phyloP scores from a whole-genome alignment of 2,329 filamentous ascomycete species.

The Plectosphaerella cucumerina region DNA sequence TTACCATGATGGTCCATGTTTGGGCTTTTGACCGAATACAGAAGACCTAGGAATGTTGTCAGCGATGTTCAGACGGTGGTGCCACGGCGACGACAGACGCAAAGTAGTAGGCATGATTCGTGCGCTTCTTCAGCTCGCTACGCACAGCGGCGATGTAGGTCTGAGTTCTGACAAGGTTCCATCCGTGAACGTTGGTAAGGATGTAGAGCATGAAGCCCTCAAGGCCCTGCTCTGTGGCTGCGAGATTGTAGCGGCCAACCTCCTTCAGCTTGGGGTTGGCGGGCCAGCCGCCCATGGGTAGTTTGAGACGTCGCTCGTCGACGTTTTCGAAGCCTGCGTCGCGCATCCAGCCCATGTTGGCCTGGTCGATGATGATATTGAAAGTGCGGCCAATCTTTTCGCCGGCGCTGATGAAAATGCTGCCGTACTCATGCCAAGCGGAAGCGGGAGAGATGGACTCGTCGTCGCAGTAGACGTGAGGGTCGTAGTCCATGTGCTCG shows the following conservation, averaged over 20 bases:
- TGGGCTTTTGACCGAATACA: no score
- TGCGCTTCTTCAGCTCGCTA: conserved; percentile 1
- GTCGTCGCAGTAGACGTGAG: conserved; percentile 2
- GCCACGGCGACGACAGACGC: not conserved
- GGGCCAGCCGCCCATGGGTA: conserved; percentile 43
- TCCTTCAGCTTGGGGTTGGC: conserved; percentile 38
- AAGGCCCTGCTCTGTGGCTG: conserved; percentile 21
- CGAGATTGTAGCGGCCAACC: conserved; percentile 28
- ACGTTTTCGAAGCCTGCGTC: conserved; percentile 35
- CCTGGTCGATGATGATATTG: conserved; percentile 10
- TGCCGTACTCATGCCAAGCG: conserved; percentile 17
- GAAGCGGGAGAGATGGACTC: conserved; percentile 6
- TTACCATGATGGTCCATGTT: no score
- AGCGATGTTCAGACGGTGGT: no score
- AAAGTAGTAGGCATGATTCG: conserved; percentile 1
- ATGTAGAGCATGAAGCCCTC: conserved; percentile 16
- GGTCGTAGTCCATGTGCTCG: conserved; percentile 24
- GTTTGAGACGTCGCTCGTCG: conserved; percentile 30
- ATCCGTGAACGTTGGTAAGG: not conserved
- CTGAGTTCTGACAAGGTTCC: not conserved
- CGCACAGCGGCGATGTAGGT: not conserved
- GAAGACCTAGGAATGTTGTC: no score
- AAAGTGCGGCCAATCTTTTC: conserved; percentile 22
- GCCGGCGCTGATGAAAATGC: conserved; percentile 18
- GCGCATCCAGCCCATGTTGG: conserved; percentile 17